A percentile compares a stretch with the other conserved stretches of the same genome.
Conservation (phyloP, 805 yeast species). For the Zygotorulaspora chibaensis region DNA sequence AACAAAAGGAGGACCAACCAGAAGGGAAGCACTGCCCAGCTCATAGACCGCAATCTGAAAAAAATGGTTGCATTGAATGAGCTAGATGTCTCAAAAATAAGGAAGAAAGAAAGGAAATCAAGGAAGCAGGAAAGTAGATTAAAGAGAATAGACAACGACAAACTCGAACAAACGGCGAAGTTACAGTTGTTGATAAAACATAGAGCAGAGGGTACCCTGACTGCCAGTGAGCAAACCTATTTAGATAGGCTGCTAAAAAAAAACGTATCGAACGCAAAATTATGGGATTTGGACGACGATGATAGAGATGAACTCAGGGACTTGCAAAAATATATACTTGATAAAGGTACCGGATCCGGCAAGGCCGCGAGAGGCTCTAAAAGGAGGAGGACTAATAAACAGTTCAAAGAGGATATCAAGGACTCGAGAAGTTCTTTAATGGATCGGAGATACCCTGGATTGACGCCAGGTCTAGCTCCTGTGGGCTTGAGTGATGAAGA, state of each 20-base stretch:
- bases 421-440: slow-evolving; percentile 13
- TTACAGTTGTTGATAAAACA: slow-evolving; percentile 36
- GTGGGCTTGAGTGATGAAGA: slow-evolving; percentile 62
- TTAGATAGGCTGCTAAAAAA: slow-evolving; percentile 35
- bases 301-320: slow-evolving; percentile 40
- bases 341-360: slow-evolving; percentile 39
- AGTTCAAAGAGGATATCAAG: slow-evolving; percentile 25
- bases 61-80: slow-evolving; percentile 34
- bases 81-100: slow-evolving; percentile 33
- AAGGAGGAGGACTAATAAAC: slow-evolving; percentile 28
- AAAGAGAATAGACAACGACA: slow-evolving; percentile 17
- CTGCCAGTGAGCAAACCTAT: slow-evolving; percentile 34
- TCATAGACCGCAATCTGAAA: slow-evolving; percentile 37
- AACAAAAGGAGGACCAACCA: slow-evolving; percentile 5
- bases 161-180: slow-evolving; percentile 33
- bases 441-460: slow-evolving; percentile 47
- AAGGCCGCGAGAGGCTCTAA: slow-evolving; percentile 35
- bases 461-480: slow-evolving; percentile 85
- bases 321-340: slow-evolving; percentile 41
- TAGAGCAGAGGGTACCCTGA: slow-evolving; percentile 29
- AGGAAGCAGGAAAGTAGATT: slow-evolving; percentile 30
- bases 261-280: slow-evolving; percentile 38
- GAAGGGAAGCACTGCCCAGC: slow-evolving; percentile 37
- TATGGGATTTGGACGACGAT: slow-evolving; percentile 40
- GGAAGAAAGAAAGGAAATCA: slow-evolving; percentile 33